Evolutionary conservation across 306 rosid genomes (phyloP).

Genomic region (Citrullus colocynthis): DNA sequence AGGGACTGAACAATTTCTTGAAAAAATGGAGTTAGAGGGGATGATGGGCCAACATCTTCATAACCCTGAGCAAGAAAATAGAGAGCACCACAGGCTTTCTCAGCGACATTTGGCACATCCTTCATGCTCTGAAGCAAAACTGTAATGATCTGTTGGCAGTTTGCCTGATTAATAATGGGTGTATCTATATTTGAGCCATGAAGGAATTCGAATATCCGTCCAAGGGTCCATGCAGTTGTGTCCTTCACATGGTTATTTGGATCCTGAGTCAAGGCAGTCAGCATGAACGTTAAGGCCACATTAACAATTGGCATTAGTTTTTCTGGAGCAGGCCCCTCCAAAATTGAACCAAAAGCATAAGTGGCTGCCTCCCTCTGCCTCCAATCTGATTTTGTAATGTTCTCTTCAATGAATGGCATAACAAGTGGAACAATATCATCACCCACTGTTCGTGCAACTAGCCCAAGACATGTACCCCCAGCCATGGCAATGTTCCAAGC

Average conservation of each 20-base stretch:
- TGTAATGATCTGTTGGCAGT: constrained; percentile 67
- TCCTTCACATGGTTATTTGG: constrained; percentile 86
- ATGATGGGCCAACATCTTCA: constrained; percentile 52
- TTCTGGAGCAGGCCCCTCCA: constrained; percentile 84
- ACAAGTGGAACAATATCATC: constrained; percentile 75
- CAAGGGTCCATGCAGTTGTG: constrained; percentile 92
- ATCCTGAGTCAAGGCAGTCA: constrained; percentile 58
- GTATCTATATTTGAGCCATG: constrained; percentile 62
- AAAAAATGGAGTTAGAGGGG: constrained; percentile 69
- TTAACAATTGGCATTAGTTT: constrained; percentile 61
- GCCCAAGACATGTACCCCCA: constrained; percentile 87
- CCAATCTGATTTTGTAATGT: constrained; percentile 80
- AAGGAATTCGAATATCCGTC: constrained; percentile 84
- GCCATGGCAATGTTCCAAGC: constrained; percentile 98
- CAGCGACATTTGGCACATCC: constrained; percentile 87
- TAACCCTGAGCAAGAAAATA: constrained; percentile 85
- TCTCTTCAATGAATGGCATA: constrained; percentile 82
- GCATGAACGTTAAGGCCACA: constrained; percentile 65
- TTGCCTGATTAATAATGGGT: constrained; percentile 61
- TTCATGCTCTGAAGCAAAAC: constrained; percentile 91
- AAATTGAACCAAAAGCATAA: constrained; percentile 87
- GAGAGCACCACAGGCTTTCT: constrained; percentile 92
- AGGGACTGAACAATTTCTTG: constrained; percentile 76
- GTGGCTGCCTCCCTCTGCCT: constrained; percentile 92
- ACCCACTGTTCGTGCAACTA: constrained; percentile 84